Evolutionary conservation across 352 stramenopile species (phyloP), one percentile per base, ranked within the genome.

Genomic region (Aphanomyces cochlioides): DNA sequence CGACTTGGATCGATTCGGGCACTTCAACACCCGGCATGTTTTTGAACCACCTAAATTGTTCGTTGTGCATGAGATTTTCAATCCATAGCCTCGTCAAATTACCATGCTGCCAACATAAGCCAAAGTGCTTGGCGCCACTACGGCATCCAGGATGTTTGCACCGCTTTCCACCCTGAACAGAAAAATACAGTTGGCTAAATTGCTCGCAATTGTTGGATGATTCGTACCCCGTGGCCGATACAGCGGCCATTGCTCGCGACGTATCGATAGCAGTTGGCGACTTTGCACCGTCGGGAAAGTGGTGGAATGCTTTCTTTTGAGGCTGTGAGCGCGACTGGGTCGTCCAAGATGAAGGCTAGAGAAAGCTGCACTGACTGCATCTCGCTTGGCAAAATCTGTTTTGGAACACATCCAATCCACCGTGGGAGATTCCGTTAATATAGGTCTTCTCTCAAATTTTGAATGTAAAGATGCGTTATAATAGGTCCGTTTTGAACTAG

Each of bases 51-150:
- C 43, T 50, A 50, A 12, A 50, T 12, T n/a, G 43, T 8, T 48
- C 8, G 8, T 8, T 48, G 43, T 1, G 17, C 10, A 50, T 50
- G 43, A n/a, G 17, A 12, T n/a, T n/a, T 12, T 12, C 43, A n/a
- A 50, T 50, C 17, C 10, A 28, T 28, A 28, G 28, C 2, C 43
- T 12, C 10, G 10, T 69, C 47, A 59, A 68, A 5, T 82, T 82
- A 66, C 82, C 82, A 41, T 90, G 82, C 4, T 79, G 85, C 82
- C 82, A 90, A 79, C 82, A 88, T 73, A 85, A 85, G 59, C 80
- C 79, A 59, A 85, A 87, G n/a, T 79, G 80, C 74, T 90, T 90
- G 54, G 82, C 82, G 71, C 86, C 85, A 59, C 79, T 86, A 28
- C 78, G 88, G 69, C 82, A 88, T 17, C 82, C 82, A 4, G 75